phyloP scores from a whole-genome alignment of 257 asterid species.

The Solanum habrochaites region DNA sequence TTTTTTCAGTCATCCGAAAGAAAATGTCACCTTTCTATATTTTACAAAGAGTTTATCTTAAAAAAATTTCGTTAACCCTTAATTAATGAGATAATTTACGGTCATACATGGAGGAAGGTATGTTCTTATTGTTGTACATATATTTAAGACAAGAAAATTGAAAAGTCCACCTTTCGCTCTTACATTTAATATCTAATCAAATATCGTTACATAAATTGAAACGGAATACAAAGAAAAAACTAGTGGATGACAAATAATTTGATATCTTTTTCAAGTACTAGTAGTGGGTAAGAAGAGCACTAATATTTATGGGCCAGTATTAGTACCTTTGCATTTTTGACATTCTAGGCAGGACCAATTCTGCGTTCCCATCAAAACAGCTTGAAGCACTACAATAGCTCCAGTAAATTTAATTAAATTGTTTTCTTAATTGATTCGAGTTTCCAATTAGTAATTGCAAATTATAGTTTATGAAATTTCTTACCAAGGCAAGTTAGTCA shows the following conservation, averaged over 20 bases:
- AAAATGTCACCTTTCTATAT: neutral
- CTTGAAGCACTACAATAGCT: neutral
- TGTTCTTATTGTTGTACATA: neutral
- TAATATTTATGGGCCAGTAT: neutral
- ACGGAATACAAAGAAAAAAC: neutral
- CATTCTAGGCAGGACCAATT: neutral
- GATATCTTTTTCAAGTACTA: neutral
- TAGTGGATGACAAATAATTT: neutral
- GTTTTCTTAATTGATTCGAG: neutral
- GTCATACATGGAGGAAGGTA: neutral
- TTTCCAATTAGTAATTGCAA: neutral
- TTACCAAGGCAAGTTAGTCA: neutral
- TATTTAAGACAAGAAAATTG: neutral
- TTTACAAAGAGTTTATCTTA: neutral
- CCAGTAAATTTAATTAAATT: neutral
- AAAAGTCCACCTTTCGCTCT: neutral
- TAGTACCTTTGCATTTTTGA: neutral
- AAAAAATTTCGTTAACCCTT: neutral
- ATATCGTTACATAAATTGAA: neutral
- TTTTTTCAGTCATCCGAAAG: neutral
- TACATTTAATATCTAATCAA: neutral
- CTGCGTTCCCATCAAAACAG: neutral
- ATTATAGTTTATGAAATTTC: neutral
- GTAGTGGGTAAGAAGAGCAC: neutral
- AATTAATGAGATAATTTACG: neutral